Percentiles rank a stretch among this genome's conserved stretches.
Conservation (phyloP, 306 rosid genomes). For the Bauhinia variegata region DNA sequence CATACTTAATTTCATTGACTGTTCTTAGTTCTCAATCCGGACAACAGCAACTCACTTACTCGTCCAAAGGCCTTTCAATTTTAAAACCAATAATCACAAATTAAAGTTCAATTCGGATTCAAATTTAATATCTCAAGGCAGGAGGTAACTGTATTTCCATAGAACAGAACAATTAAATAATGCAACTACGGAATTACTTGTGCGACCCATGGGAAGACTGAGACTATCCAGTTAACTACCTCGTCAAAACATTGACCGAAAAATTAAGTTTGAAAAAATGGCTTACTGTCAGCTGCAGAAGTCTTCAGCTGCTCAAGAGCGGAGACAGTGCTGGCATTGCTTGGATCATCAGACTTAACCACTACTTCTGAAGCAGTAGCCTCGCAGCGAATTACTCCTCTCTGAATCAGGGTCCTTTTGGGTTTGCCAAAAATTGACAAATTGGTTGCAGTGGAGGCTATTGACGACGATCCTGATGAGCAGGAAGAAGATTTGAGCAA, state of each 20-base stretch:
- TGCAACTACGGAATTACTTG: not conserved
- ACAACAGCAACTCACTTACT: not conserved
- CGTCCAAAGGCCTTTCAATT: not conserved
- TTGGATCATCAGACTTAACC: conserved; percentile 35
- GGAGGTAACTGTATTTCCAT: not conserved
- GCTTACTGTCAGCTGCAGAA: conserved; percentile 81
- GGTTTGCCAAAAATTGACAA: conserved; percentile 42
- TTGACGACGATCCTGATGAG: conserved; percentile 42
- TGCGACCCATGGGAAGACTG: not conserved
- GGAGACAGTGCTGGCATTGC: conserved; percentile 47
- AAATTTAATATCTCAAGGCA: not conserved
- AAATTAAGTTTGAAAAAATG: conserved; percentile 11
- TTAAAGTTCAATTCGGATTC: not conserved
- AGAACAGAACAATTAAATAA: not conserved
- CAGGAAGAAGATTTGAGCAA: conserved; percentile 52
- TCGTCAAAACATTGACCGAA: not conserved
- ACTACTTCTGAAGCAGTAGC: conserved; percentile 51
- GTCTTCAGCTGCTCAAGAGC: conserved; percentile 93
- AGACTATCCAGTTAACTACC: not conserved
- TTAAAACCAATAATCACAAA: not conserved
- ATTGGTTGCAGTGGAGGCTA: conserved; percentile 32
- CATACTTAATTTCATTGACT: not conserved
- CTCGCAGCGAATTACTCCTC: conserved; percentile 69
- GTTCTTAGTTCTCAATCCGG: not conserved
- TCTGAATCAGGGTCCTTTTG: conserved; percentile 46